A percentile compares a stretch with the other conserved stretches of the same genome.
These are phyloP conservation scores for Hanseniaspora singularis DNA, from an alignment of 805 yeast genomes.

Conservation along the genomic window DNA sequence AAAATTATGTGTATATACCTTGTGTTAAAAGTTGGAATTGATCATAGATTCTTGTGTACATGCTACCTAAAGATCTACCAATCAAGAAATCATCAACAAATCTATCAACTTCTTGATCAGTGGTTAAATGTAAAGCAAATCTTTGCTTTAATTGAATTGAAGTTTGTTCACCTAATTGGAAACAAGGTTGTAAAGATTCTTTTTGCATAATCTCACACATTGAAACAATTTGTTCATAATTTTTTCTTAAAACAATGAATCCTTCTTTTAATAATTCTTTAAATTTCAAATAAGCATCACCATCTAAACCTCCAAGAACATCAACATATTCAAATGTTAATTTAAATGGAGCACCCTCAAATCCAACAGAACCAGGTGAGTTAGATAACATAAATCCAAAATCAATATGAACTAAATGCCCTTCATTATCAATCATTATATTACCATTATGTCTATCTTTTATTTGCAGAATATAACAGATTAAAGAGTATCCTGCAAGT, in stretches of 20 bases:
- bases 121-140: constrained; percentile 63
- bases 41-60: constrained; percentile 85
- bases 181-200: constrained; percentile 83
- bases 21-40: constrained; percentile 91
- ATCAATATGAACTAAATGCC: constrained; percentile 90
- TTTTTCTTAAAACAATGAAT: constrained; percentile 58
- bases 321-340: constrained; percentile 83
- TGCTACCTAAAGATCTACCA: constrained; percentile 71
- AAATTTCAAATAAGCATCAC: constrained; percentile 50
- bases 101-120: constrained; percentile 51
- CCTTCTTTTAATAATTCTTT: constrained; percentile 54
- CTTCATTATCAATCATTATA: constrained; percentile 90
- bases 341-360: constrained; percentile 96
- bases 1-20: constrained; percentile 65
- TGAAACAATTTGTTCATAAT: constrained; percentile 61
- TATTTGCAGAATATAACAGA: constrained; percentile 80
- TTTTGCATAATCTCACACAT: constrained; percentile 91
- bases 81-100: constrained; percentile 71
- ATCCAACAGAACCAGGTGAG: constrained; percentile 93
- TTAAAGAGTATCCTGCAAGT: constrained; percentile 81
- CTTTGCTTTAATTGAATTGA: constrained; percentile 68
- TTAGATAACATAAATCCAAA: constrained; percentile 88
- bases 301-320: constrained; percentile 65
- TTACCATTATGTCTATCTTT: constrained; percentile 97
- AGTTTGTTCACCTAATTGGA: constrained; percentile 76